Evolutionary conservation across 371 early-diverging fungal species (phyloP).

Genomic region (Syncephalastrum contaminatum): DNA sequence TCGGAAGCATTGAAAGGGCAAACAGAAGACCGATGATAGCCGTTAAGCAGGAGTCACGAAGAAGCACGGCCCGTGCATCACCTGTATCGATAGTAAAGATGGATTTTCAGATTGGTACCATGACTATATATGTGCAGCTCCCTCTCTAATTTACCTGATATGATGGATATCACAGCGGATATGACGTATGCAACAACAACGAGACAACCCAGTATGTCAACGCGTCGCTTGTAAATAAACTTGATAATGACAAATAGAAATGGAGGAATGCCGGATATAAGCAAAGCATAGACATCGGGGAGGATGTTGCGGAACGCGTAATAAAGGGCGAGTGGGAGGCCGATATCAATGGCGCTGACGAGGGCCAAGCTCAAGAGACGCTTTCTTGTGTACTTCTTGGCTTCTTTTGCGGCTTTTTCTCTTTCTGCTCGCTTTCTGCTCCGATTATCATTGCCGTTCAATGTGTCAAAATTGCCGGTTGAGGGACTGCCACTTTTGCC

Average conservation of each 20-base stretch:
- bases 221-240: conserved; percentile 17
- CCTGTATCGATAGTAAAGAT: conserved; percentile 6
- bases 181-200: conserved; percentile 36
- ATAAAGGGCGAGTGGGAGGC: conserved; percentile 36
- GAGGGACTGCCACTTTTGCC: too few relatives aligned
- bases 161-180: conserved; percentile 42
- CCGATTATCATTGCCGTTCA: too few relatives aligned
- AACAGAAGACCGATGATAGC: conserved; percentile 39
- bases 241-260: conserved; percentile 27
- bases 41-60: conserved; percentile 45
- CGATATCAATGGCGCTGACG: conserved; percentile 30
- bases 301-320: conserved; percentile 32
- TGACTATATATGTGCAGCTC: too few relatives aligned
- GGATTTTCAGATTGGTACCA: too few relatives aligned
- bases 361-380: conserved; percentile 3
- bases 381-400: too few relatives aligned
- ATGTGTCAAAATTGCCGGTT: too few relatives aligned
- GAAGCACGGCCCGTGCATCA: conserved; percentile 36
- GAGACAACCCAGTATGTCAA: conserved; percentile 41
- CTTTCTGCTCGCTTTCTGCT: too few relatives aligned
- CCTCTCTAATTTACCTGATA: conserved; percentile 22
- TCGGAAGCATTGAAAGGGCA: conserved; percentile 40
- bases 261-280: conserved; percentile 55
- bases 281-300: conserved; percentile 30
- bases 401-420: too few relatives aligned